Evolutionary conservation across 2,329 filamentous ascomycete genomes (phyloP).

Genomic region (Fragosphaeria purpurea): DNA sequence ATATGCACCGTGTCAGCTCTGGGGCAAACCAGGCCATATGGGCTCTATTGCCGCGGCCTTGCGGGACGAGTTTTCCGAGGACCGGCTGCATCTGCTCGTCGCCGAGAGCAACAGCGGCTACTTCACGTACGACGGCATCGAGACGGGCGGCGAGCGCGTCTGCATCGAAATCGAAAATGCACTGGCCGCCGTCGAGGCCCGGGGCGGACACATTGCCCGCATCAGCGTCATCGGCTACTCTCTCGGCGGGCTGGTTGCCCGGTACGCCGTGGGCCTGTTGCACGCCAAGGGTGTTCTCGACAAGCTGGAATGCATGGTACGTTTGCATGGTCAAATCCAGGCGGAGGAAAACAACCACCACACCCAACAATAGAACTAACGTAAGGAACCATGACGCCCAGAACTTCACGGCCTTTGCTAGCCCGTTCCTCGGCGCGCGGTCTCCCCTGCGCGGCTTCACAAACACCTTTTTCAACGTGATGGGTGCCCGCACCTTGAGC

Average conservation of each 20-base stretch:
- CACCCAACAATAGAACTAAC: no score
- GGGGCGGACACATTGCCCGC: conserved; percentile 65
- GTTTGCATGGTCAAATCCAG: conserved; percentile 16
- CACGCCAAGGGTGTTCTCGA: conserved; percentile 74
- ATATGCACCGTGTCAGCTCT: conserved; percentile 40
- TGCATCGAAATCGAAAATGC: conserved; percentile 58
- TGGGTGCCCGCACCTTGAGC: conserved; percentile 72
- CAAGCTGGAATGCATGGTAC: conserved; percentile 58
- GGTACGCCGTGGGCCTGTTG: conserved; percentile 78
- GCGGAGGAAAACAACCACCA: no score
- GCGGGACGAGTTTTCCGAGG: conserved; percentile 48
- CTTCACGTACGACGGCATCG: conserved; percentile 62
- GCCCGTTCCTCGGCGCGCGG: conserved; percentile 70
- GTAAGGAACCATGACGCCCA: no score
- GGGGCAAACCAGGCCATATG: conserved; percentile 71
- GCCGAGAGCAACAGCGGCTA: conserved; percentile 64
- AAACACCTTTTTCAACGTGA: conserved; percentile 66
- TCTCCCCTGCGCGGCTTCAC: conserved; percentile 55
- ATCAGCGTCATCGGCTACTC: conserved; percentile 86
- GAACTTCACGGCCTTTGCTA: conserved; percentile 89
- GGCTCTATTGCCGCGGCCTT: conserved; percentile 56
- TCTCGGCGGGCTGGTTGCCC: conserved; percentile 73
- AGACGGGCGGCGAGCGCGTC: conserved; percentile 56
- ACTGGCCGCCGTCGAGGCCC: conserved; percentile 42
- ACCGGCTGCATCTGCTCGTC: conserved; percentile 59